Evolutionary conservation across 2,329 filamentous ascomycete species (phyloP).

Genomic region (Aspergillus quadrilineatus): DNA sequence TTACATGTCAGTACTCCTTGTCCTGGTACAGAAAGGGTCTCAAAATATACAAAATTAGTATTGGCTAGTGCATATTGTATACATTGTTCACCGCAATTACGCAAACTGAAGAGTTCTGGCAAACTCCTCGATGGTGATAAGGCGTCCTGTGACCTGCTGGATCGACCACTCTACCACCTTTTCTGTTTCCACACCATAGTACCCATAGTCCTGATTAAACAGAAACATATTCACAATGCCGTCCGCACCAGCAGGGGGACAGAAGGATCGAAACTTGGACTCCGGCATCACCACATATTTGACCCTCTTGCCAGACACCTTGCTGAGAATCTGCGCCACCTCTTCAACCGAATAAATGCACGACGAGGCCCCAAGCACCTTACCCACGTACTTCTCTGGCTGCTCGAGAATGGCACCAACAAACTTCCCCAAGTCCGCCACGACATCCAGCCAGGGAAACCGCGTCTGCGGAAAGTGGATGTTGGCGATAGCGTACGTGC

Average conservation of each 20-base stretch:
- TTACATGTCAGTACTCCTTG: too few species aligned
- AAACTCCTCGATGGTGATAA: conserved; percentile 42
- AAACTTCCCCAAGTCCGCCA: conserved; percentile 38
- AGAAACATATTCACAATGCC: conserved; percentile 26
- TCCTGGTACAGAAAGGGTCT: too few species aligned
- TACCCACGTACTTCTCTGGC: conserved; percentile 37
- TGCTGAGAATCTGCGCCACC: conserved; percentile 33
- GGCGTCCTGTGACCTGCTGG: conserved; percentile 24
- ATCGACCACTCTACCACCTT: conserved; percentile 33
- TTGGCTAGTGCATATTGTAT: too few species aligned
- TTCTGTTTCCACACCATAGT: conserved; percentile 36
- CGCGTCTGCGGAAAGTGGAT: conserved; percentile 21
- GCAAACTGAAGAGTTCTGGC: background rate
- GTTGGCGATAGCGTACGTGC: conserved; percentile 26
- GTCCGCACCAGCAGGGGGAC: conserved; percentile 14
- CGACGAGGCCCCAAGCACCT: conserved; percentile 36
- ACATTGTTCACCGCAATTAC: too few species aligned
- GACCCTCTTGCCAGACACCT: conserved; percentile 38
- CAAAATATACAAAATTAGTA: too few species aligned
- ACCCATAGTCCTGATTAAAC: conserved; percentile 36
- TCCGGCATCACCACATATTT: conserved; percentile 30
- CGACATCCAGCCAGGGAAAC: conserved; percentile 37
- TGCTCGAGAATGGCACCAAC: conserved; percentile 40
- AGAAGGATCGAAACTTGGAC: conserved; percentile 25
- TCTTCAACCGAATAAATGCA: conserved; percentile 33